These are phyloP conservation scores for Juglanconis juglandina DNA, from an alignment of 2,329 filamentous ascomycete genomes.

Conservation along the genomic window DNA sequence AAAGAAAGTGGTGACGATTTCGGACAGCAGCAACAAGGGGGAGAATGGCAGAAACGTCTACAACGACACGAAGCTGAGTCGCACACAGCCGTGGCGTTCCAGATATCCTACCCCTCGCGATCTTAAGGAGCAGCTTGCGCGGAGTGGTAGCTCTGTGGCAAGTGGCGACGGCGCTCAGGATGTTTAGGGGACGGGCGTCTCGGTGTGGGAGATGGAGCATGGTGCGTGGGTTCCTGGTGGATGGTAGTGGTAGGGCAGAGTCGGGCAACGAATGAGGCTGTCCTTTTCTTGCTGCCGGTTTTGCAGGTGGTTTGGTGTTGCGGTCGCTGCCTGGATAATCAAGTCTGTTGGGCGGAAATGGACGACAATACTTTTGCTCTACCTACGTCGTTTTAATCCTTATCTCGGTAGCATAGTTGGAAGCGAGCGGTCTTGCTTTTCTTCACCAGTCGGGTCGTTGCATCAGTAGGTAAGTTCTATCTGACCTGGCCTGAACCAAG, in stretches of 20 bases:
- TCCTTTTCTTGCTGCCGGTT: not conserved
- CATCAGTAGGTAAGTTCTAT: not conserved
- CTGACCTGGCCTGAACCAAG: not conserved
- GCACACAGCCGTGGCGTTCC: slow-evolving; percentile 15
- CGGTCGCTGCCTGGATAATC: not conserved
- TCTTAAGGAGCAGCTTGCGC: slow-evolving; percentile 11
- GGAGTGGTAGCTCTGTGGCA: not conserved
- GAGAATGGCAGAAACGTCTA: not conserved
- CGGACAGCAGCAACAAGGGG: not conserved
- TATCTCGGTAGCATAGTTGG: not conserved
- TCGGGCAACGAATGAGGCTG: not conserved
- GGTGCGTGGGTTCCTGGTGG: not conserved
- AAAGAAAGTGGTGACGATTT: not conserved
- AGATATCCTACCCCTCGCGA: slow-evolving; percentile 17
- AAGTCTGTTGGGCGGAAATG: not conserved
- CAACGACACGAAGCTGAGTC: slow-evolving; percentile 15
- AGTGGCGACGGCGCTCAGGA: slow-evolving; percentile 3
- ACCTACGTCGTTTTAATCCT: not conserved
- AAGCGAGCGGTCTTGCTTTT: not conserved
- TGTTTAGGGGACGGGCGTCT: not conserved
- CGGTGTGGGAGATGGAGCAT: slow-evolving; percentile 11
- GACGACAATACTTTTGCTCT: not conserved
- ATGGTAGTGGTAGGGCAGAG: not conserved
- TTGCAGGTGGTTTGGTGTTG: not conserved
- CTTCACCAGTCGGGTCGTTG: not conserved